phyloP scores from a whole-genome alignment of 1,284 basidiomycete genomes.

The Heterobasidion annosum region DNA sequence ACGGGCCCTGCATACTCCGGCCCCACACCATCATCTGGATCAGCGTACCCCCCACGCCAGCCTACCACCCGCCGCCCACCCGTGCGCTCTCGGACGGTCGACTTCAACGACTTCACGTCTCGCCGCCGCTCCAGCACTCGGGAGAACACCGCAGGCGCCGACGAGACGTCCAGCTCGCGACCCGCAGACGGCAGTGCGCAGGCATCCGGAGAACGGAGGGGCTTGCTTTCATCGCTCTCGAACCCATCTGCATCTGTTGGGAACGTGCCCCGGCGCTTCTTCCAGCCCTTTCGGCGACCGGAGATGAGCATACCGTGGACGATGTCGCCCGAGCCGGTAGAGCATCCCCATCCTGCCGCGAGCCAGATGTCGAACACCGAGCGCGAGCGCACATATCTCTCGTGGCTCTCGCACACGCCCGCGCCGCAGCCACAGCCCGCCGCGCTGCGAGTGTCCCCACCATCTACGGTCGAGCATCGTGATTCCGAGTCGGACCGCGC shows the following conservation, averaged over 20 bases:
- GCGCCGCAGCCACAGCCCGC: neutral
- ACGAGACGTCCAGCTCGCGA: too few relatives aligned
- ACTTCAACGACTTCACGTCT: conserved; percentile 60
- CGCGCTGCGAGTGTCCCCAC: neutral
- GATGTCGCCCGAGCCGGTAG: conserved; percentile 1
- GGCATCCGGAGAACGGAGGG: too few relatives aligned
- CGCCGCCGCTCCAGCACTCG: conserved; percentile 35
- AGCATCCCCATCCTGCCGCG: neutral
- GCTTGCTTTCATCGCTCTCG: too few relatives aligned
- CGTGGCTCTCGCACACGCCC: conserved; percentile 7
- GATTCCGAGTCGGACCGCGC: neutral
- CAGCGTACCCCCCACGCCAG: conserved; percentile 28
- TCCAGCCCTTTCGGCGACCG: conserved; percentile 8
- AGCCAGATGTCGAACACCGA: neutral
- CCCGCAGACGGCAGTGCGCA: too few relatives aligned
- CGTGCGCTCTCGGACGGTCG: conserved; percentile 46
- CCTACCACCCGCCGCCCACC: conserved; percentile 19
- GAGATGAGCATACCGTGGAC: conserved; percentile 8
- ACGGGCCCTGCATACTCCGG: conserved; percentile 2
- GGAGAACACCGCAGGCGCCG: neutral
- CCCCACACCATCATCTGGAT: conserved; percentile 6
- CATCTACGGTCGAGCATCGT: neutral
- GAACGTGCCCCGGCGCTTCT: conserved; percentile 7
- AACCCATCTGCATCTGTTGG: too few relatives aligned
- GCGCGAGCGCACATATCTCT: conserved; percentile 9